Base-by-base conservation (phyloP, 1,139 yeast species). In the Diutina scorzettiae region DNA sequence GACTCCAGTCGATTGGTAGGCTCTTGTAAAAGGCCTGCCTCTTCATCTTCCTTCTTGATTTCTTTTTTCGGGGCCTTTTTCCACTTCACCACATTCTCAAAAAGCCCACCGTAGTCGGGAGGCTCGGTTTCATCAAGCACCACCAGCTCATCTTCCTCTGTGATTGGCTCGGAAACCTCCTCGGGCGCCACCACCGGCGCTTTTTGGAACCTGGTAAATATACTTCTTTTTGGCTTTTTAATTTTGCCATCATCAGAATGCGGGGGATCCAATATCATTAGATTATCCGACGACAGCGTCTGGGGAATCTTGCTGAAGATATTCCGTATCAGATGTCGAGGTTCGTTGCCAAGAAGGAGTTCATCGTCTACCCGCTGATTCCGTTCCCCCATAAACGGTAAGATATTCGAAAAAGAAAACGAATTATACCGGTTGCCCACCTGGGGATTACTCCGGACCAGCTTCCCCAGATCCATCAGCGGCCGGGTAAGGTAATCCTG, bases 61-160 rank as follows among this genome's bases (percentile, higher is more conserved):
- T 7, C 19, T 27, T 27, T 5, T 27, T 27, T 27, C 23, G 24
- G 21, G 9, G 21, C 14, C 27, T 23, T 23, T 23, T 34, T 34
- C 32, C 73, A 52, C 47, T 67, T 69, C 2, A 72, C 72, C 6
- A 69, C 70, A 43, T 66, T 65, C 46, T 66, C 66, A 49, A 69
- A 69, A 25, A 69, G 57, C 3, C 73, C 71, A 2, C 67, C 72
- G 49, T 69, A 69, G 50, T 69, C 70, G 1, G 73, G 73, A 43
- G 62, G 12, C 14, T 6, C 9, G 59, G 56, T 43, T 54, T 51
- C 46, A 51, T 47, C 34, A 7, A 7, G 8, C 12, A 9, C 12
- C 21, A 20, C 11, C 25, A 20, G 39, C 20, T 34, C 39, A 7
- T 34, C 39, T 8, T 34, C 39, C 11, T 34, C 39, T 9, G 14